A percentile compares a stretch with the other conserved stretches of the same genome.
Evolutionary conservation across 441 rosid genomes (phyloP).

Genomic region (Melastoma candidum): DNA sequence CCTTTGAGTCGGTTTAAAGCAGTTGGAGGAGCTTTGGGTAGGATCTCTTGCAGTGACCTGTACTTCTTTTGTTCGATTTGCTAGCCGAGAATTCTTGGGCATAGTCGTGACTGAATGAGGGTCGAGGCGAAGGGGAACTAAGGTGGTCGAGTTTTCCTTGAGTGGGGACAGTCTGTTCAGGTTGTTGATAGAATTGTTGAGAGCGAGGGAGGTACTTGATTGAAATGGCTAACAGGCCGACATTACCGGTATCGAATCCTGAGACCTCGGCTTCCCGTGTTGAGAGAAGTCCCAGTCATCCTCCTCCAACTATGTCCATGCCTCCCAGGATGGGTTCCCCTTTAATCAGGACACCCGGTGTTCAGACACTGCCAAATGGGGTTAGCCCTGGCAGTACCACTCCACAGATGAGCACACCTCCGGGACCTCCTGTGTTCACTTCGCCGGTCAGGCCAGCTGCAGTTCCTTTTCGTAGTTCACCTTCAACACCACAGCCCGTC

Average conservation of each 20-base stretch:
- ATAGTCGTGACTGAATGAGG: no score
- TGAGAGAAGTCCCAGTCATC: constrained; percentile 32
- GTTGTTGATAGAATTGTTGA: constrained; percentile 2
- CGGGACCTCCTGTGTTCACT: constrained; percentile 85
- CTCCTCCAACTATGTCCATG: constrained; percentile 32
- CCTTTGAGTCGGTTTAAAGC: no score
- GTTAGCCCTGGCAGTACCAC: constrained; percentile 50
- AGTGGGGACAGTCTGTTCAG: neutral
- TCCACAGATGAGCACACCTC: constrained; percentile 86
- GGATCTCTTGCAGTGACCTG: no score
- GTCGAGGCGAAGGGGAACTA: no score
- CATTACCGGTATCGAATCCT: constrained; percentile 30
- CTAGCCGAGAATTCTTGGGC: no score
- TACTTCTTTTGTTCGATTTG: no score
- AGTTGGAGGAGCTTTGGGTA: no score
- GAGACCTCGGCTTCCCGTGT: constrained; percentile 34
- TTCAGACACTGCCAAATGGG: constrained; percentile 52
- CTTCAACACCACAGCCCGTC: constrained; percentile 84
- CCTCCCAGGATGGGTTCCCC: constrained; percentile 58
- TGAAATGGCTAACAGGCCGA: constrained; percentile 54
- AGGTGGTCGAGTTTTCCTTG: no score
- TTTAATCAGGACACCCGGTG: constrained; percentile 34
- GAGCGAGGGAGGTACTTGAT: constrained; percentile 10
- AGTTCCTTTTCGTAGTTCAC: constrained; percentile 87
- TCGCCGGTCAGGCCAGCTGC: constrained; percentile 96